Evolutionary conservation across 352 stramenopile genomes (phyloP).

Genomic region (Globisporangium acanthophoron): DNA sequence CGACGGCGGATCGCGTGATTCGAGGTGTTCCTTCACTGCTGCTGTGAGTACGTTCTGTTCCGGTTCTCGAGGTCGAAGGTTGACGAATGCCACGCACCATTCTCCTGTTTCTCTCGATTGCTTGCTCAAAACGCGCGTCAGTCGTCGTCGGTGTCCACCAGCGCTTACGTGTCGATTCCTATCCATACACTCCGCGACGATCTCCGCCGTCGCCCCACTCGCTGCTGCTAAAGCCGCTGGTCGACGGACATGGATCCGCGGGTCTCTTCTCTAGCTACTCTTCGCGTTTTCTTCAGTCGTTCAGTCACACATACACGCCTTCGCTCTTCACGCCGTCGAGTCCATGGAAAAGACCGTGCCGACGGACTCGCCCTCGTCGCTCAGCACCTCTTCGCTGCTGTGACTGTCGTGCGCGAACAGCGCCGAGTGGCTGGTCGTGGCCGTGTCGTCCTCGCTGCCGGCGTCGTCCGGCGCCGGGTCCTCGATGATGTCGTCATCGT

Average conservation of each 20-base stretch:
- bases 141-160: neutral
- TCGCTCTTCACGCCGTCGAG: neutral
- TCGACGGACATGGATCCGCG: too few relatives aligned
- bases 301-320: too few relatives aligned
- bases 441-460: slow-evolving; percentile 50
- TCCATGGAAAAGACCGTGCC: slow-evolving; percentile 14
- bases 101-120: neutral
- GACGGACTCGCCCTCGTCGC: slow-evolving; percentile 42
- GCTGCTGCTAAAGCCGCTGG: too few relatives aligned
- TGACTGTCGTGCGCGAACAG: slow-evolving; percentile 50
- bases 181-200: too few relatives aligned
- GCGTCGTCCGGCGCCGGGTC: slow-evolving; percentile 31
- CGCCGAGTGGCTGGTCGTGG: slow-evolving; percentile 19
- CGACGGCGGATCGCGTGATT: slow-evolving; percentile 11
- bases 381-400: slow-evolving; percentile 43
- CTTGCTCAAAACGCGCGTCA: too few relatives aligned
- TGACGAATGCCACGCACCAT: neutral
- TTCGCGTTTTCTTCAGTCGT: too few relatives aligned
- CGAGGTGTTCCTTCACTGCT: neutral
- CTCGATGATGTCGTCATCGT: slow-evolving; percentile 40
- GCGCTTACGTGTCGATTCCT: too few relatives aligned
- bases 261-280: too few relatives aligned
- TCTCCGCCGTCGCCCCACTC: too few relatives aligned
- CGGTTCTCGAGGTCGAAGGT: neutral
- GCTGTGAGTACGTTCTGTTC: neutral